These are phyloP conservation scores for Yamadazyma sp. DNA, from an alignment of 1,139 yeast genomes.

Conservation along the genomic window DNA sequence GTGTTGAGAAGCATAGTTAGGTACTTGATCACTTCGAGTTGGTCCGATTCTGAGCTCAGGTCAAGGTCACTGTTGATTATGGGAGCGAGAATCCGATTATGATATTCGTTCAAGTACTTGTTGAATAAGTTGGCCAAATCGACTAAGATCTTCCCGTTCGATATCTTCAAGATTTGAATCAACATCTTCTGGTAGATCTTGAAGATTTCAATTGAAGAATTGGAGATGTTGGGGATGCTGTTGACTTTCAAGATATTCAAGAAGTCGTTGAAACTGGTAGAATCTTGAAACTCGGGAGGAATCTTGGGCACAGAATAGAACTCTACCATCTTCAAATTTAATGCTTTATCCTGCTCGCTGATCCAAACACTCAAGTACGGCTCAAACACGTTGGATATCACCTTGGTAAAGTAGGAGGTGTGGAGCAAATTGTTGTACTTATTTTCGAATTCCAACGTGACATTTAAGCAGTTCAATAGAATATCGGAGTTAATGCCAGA, in stretches of 20 bases:
- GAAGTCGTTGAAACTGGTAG: slow-evolving; percentile 26
- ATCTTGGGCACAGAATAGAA: slow-evolving; percentile 52
- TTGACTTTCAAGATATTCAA: slow-evolving; percentile 39
- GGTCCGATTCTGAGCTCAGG: slow-evolving; percentile 21
- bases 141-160: slow-evolving; percentile 62
- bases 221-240: slow-evolving; percentile 60
- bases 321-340: slow-evolving; percentile 62
- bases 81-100: slow-evolving; percentile 58
- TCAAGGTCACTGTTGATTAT: slow-evolving; percentile 44
- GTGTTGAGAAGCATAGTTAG: slow-evolving; percentile 79
- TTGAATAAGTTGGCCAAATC: slow-evolving; percentile 66
- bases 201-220: slow-evolving; percentile 85
- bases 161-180: slow-evolving; percentile 72
- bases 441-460: slow-evolving; percentile 69
- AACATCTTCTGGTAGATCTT: slow-evolving; percentile 70
- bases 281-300: slow-evolving; percentile 34
- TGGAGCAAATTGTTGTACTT: slow-evolving; percentile 61
- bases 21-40: slow-evolving; percentile 60
- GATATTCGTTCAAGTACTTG: slow-evolving; percentile 66
- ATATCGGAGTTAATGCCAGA: slow-evolving; percentile 48
- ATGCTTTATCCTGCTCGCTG: slow-evolving; percentile 70
- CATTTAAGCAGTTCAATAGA: slow-evolving; percentile 45
- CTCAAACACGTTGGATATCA: slow-evolving; percentile 75
- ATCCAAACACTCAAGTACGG: slow-evolving; percentile 87
- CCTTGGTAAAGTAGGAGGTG: slow-evolving; percentile 42